Evolutionary conservation across 345 rosid species (phyloP).

Genomic region (Boechera divaricarpa): DNA sequence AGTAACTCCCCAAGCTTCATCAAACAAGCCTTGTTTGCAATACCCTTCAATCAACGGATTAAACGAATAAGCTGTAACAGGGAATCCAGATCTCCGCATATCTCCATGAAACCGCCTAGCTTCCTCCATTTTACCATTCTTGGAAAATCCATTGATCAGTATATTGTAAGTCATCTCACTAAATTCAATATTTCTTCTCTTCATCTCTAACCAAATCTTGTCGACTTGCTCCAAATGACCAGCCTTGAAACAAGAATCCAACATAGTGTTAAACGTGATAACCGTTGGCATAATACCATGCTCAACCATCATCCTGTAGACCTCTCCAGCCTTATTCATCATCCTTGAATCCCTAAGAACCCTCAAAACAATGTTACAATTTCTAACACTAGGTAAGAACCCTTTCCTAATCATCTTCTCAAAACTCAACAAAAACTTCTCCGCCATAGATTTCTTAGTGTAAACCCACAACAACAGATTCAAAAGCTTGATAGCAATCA

Average conservation of each 20-base stretch:
- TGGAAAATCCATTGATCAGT: slow-evolving; percentile 63
- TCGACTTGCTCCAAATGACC: slow-evolving; percentile 59
- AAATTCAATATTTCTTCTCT: slow-evolving; percentile 44
- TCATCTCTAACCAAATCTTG: slow-evolving; percentile 58
- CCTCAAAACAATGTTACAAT: slow-evolving; percentile 68
- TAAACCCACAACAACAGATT: slow-evolving; percentile 66
- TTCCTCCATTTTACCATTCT: slow-evolving; percentile 56
- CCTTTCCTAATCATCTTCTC: slow-evolving; percentile 62
- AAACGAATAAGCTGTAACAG: slow-evolving; percentile 58
- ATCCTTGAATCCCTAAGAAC: slow-evolving; percentile 57
- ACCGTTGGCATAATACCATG: slow-evolving; percentile 60
- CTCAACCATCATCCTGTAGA: slow-evolving; percentile 57
- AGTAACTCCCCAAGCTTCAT: slow-evolving; percentile 55
- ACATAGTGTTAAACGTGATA: slow-evolving; percentile 63
- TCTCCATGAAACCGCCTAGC: slow-evolving; percentile 58
- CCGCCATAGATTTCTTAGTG: slow-evolving; percentile 57
- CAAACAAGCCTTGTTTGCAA: slow-evolving; percentile 58
- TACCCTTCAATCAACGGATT: slow-evolving; percentile 65
- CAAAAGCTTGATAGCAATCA: slow-evolving; percentile 51
- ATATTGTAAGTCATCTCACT: slow-evolving; percentile 65
- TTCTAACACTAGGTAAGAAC: slow-evolving; percentile 63
- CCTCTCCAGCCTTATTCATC: slow-evolving; percentile 45
- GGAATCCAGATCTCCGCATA: slow-evolving; percentile 59
- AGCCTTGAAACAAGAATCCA: slow-evolving; percentile 64
- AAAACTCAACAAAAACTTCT: slow-evolving; percentile 56